A percentile compares a stretch with the other conserved stretches of the same genome.
phyloP scores from a whole-genome alignment of 805 yeast genomes.

The Pichia heedii region DNA sequence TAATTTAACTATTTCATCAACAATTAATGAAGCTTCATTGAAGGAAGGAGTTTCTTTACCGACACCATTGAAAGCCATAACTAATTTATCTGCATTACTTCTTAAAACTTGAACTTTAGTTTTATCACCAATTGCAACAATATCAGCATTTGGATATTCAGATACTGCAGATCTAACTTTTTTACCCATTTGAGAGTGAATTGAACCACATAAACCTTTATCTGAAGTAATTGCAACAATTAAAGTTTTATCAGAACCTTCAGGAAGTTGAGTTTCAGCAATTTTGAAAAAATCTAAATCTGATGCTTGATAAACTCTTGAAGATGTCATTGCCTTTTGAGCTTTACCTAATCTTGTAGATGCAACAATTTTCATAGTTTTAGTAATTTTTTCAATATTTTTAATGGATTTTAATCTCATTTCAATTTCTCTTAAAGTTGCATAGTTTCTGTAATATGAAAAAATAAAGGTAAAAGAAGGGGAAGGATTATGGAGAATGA shows the following conservation, averaged over 20 bases:
- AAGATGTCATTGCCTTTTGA: constrained; percentile 84
- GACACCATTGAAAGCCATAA: constrained; percentile 76
- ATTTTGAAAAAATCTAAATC: constrained; percentile 71
- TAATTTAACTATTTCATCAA: constrained; percentile 69
- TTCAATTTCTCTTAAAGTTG: constrained; percentile 98
- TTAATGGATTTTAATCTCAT: constrained; percentile 95
- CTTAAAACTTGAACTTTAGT: constrained; percentile 81
- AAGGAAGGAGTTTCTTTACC: constrained; percentile 98
- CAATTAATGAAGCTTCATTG: constrained; percentile 77
- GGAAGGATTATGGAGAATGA: no score
- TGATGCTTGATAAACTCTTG: constrained; percentile 76
- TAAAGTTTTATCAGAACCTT: constrained; percentile 47
- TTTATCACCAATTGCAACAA: constrained; percentile 92
- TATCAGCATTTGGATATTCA: constrained; percentile 59
- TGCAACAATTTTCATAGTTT: constrained; percentile 99
- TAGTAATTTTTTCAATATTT: constrained; percentile 98
- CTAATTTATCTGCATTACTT: constrained; percentile 61
- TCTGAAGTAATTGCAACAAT: constrained; percentile 88
- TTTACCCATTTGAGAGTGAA: constrained; percentile 91
- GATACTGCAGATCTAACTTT: constrained; percentile 63
- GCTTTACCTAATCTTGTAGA: constrained; percentile 95
- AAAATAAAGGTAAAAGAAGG: constrained; percentile 23
- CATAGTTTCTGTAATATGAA: no score
- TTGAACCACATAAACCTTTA: constrained; percentile 98
- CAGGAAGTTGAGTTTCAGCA: constrained; percentile 64